A percentile compares a stretch with the other conserved stretches of the same genome.
These are phyloP conservation scores for Kuraishia ogatae DNA, from an alignment of 805 yeast species.

Conservation along the genomic window DNA sequence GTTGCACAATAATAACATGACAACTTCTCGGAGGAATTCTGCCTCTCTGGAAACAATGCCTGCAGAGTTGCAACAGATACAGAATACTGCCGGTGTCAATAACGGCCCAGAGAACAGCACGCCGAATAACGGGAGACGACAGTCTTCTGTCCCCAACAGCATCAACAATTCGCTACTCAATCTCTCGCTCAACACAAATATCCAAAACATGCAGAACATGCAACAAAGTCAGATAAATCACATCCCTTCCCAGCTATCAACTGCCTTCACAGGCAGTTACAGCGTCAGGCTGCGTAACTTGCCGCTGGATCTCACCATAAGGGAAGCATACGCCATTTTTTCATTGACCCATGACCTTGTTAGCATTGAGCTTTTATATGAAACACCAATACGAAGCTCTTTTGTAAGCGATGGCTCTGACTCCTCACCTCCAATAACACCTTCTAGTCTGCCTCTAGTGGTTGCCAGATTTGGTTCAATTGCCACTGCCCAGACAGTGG, in stretches of 20 bases:
- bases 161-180: constrained; percentile 2
- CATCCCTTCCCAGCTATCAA: not conserved
- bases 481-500: constrained; percentile 32
- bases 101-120: not conserved
- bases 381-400: constrained; percentile 20
- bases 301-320: constrained; percentile 52
- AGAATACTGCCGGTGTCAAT: not conserved
- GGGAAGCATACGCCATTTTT: constrained; percentile 64
- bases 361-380: constrained; percentile 36
- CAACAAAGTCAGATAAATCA: constrained; percentile 2
- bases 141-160: not conserved
- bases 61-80: not conserved
- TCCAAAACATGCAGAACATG: not conserved
- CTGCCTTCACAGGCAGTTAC: not conserved
- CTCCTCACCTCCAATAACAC: constrained; percentile 1
- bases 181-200: constrained; percentile 1
- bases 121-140: constrained; percentile 1
- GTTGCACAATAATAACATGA: not conserved
- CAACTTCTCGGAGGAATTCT: not conserved
- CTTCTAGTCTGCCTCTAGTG: constrained; percentile 23
- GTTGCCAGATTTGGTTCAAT: constrained; percentile 37
- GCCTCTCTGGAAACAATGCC: not conserved
- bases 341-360: constrained; percentile 60
- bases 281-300: constrained; percentile 39
- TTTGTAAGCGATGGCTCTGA: constrained; percentile 18